Percentiles rank a stretch among this genome's conserved stretches.
phyloP scores from a whole-genome alignment of 1,284 basidiomycete genomes.

The Ustilago lituana region DNA sequence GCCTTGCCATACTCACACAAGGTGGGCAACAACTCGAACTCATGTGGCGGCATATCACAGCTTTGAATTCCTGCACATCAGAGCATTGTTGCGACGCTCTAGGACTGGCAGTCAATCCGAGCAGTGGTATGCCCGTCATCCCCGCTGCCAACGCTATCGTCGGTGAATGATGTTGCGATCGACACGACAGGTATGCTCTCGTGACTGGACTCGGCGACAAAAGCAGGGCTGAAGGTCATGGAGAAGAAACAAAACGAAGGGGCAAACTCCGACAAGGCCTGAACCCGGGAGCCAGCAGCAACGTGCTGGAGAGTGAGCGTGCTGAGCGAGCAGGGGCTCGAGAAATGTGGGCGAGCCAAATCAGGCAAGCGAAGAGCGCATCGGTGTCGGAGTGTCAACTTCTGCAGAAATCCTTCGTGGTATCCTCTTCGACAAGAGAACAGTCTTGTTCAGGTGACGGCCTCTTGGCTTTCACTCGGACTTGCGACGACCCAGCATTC shows the following conservation, averaged over 20 bases:
- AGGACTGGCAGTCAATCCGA: no score
- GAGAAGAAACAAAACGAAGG: constrained; percentile 1
- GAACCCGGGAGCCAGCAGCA: background rate
- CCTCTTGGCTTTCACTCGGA: constrained; percentile 10
- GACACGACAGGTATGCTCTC: background rate
- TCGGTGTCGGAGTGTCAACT: constrained; percentile 27
- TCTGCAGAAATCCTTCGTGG: constrained; percentile 1
- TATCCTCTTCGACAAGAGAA: no score
- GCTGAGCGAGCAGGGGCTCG: constrained; percentile 8
- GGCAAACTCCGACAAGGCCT: constrained; percentile 16
- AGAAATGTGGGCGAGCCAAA: constrained; percentile 7
- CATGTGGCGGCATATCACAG: background rate
- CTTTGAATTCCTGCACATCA: no score
- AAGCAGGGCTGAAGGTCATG: background rate
- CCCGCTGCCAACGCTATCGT: no score
- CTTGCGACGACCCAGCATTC: constrained; percentile 8
- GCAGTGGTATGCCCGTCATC: no score
- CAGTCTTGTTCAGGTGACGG: no score
- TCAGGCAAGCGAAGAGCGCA: background rate
- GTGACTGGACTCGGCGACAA: constrained; percentile 1
- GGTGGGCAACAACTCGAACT: no score
- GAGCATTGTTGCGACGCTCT: no score
- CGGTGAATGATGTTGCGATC: background rate
- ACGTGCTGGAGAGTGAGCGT: background rate
- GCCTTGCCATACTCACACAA: no score